These are phyloP conservation scores for Zizania latifolia DNA, from an alignment of 176 grass and related monocot species.

Conservation along the genomic window DNA sequence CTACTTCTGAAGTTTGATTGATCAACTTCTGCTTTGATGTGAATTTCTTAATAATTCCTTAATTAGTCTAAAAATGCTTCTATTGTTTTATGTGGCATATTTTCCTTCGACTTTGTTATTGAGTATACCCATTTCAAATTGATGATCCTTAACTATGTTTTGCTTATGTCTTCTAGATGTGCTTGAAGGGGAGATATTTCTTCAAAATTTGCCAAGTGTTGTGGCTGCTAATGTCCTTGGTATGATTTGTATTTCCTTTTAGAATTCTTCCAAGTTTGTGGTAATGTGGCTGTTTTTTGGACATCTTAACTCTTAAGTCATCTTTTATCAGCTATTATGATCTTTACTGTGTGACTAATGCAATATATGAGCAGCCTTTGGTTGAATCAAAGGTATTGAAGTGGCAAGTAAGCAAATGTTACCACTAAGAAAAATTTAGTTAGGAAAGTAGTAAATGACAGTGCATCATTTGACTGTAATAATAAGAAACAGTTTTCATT, in stretches of 20 bases:
- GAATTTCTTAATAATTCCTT: neutral
- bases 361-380: neutral
- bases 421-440: neutral
- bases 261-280: neutral
- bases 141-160: conserved; percentile 24
- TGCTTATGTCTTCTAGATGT: conserved; percentile 50
- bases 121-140: neutral
- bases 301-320: neutral
- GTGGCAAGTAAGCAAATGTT: neutral
- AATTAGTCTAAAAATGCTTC: neutral
- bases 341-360: neutral
- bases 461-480: no score
- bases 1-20: conserved; percentile 10
- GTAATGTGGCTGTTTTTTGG: neutral
- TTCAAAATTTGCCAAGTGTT: conserved; percentile 96
- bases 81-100: neutral
- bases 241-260: conserved; percentile 32
- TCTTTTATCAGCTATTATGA: neutral
- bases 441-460: no score
- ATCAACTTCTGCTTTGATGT: neutral
- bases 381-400: conserved; percentile 1
- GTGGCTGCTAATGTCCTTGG: conserved; percentile 78
- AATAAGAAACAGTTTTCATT: no score
- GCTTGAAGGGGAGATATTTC: conserved; percentile 98
- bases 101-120: neutral